Evolutionary conservation across 169 alveolate genomes (phyloP).

Genomic region (Cytauxzoon felis): DNA sequence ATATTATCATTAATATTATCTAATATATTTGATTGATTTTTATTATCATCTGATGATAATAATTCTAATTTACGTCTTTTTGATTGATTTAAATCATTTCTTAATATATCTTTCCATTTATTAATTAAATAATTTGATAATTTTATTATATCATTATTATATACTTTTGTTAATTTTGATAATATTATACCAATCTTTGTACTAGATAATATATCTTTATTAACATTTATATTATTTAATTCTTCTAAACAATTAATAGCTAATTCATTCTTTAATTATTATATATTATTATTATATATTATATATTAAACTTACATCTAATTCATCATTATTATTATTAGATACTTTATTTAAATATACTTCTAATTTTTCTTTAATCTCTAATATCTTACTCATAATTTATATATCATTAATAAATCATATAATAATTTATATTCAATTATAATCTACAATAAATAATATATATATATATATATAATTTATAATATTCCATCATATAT

Average conservation of each 20-base stretch:
- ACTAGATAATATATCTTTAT: slow-evolving; percentile 68
- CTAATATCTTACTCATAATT: no score
- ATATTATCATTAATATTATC: no score
- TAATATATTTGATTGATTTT: slow-evolving; percentile 23
- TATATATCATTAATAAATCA: no score
- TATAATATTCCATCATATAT: no score
- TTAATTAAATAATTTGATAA: slow-evolving; percentile 44
- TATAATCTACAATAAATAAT: no score
- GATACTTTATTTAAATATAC: background rate
- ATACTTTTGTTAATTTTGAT: slow-evolving; percentile 66
- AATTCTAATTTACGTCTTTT: slow-evolving; percentile 20
- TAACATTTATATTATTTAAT: slow-evolving; percentile 63
- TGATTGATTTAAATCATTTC: slow-evolving; percentile 25
- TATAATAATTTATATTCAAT: no score
- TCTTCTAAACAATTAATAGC: slow-evolving; percentile 40
- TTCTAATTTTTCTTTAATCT: slow-evolving; percentile 11
- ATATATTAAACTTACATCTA: slow-evolving; percentile 32
- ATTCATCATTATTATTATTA: background rate
- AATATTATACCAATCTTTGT: slow-evolving; percentile 78
- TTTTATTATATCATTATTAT: slow-evolving; percentile 23
- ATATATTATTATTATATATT: no score
- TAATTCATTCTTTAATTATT: no score
- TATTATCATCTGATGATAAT: no score
- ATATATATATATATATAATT: no score
- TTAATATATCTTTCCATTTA: slow-evolving; percentile 59